Evolutionary conservation across 2,329 filamentous ascomycete genomes (phyloP).

Genomic region (Lachnellula cervina): DNA sequence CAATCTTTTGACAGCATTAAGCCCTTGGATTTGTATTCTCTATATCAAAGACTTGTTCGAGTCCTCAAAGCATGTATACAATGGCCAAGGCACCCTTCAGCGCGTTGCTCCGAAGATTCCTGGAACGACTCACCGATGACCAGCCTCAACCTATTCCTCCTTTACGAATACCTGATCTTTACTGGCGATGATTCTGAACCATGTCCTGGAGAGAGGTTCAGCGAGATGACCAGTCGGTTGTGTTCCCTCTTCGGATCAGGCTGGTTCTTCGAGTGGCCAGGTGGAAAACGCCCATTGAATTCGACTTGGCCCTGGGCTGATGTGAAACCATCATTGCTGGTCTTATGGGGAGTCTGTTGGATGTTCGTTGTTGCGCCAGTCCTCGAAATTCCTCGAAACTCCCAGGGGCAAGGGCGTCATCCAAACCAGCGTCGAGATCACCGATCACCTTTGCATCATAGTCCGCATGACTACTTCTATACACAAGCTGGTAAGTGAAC

Average conservation of each 20-base stretch:
- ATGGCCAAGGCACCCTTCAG: neutral
- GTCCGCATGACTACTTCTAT: slow-evolving; percentile 1
- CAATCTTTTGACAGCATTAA: neutral
- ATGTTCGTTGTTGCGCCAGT: slow-evolving; percentile 21
- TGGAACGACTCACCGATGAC: neutral
- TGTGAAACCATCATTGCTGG: slow-evolving; percentile 22
- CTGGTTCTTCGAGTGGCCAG: slow-evolving; percentile 26
- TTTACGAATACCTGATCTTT: slow-evolving; percentile 1
- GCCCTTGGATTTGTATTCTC: neutral
- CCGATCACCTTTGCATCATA: neutral
- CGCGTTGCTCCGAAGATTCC: neutral
- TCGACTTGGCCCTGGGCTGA: slow-evolving; percentile 27
- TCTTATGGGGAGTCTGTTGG: slow-evolving; percentile 26
- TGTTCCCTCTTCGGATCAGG: slow-evolving; percentile 17
- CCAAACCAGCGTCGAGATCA: neutral
- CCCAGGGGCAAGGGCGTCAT: neutral
- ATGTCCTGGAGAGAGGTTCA: neutral
- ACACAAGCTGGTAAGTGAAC: neutral
- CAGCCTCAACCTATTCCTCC: neutral
- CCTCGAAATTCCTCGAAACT: neutral
- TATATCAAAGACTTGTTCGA: neutral
- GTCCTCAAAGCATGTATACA: neutral
- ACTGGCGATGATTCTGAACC: neutral
- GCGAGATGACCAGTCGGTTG: slow-evolving; percentile 6
- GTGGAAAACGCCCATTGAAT: slow-evolving; percentile 20